Evolutionary conservation across 768 basidiomycete species (phyloP).

Genomic region (Cubamyces lactineus): DNA sequence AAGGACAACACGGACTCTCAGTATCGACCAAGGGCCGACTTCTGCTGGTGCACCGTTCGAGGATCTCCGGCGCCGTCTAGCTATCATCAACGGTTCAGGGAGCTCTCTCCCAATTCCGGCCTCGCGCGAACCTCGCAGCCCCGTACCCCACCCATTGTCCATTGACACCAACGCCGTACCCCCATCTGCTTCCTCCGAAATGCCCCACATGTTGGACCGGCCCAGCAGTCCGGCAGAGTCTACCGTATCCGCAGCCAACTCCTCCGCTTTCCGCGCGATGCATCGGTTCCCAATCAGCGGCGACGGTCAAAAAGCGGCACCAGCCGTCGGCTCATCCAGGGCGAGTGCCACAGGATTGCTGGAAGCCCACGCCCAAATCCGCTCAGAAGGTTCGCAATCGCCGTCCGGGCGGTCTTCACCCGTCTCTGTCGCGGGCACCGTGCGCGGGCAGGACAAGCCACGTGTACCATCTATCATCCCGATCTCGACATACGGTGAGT

Average conservation of each 20-base stretch:
- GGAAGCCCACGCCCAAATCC: constrained; percentile 73
- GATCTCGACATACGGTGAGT: constrained; percentile 74
- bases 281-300: constrained; percentile 73
- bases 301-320: constrained; percentile 85
- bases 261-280: constrained; percentile 52
- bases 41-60: constrained; percentile 67
- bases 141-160: constrained; percentile 41
- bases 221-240: constrained; percentile 86
- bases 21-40: constrained; percentile 46
- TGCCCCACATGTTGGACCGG: constrained; percentile 49
- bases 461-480: constrained; percentile 57
- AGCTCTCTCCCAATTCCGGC: constrained; percentile 58
- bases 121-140: constrained; percentile 50
- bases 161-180: constrained; percentile 22
- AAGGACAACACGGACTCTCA: constrained; percentile 50
- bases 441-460: constrained; percentile 51
- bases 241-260: constrained; percentile 70
- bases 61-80: constrained; percentile 76
- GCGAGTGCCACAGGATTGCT: constrained; percentile 82
- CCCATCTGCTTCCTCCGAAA: constrained; percentile 27
- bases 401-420: constrained; percentile 82
- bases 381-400: constrained; percentile 67
- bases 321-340: constrained; percentile 86
- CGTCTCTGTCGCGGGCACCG: constrained; percentile 58
- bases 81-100: constrained; percentile 71